These are phyloP conservation scores for Candida mesenterica DNA, from an alignment of 1,139 yeast genomes.

Conservation along the genomic window DNA sequence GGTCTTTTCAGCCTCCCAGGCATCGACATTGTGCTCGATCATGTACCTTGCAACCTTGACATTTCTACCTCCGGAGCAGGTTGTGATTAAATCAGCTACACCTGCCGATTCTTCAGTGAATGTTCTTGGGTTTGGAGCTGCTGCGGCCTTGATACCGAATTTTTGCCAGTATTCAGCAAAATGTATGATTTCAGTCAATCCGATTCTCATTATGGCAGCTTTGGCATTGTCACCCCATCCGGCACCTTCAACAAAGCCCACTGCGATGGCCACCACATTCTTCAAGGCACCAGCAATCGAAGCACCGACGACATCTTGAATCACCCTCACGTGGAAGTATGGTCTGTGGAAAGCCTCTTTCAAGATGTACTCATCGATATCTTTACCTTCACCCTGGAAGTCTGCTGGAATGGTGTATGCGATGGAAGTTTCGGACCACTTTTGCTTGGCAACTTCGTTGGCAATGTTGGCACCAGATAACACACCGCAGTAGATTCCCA, in stretches of 20 bases:
- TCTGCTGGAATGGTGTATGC: constrained; percentile 77
- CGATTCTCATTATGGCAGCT: constrained; percentile 94
- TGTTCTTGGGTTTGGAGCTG: constrained; percentile 69
- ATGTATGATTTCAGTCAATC: constrained; percentile 76
- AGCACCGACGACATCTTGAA: constrained; percentile 89
- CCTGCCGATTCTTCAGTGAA: constrained; percentile 93
- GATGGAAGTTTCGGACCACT: constrained; percentile 94
- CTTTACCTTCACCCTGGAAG: constrained; percentile 68
- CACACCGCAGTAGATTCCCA: constrained; percentile 90
- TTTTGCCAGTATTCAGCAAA: constrained; percentile 49
- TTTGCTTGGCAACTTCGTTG: constrained; percentile 87
- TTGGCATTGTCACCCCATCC: constrained; percentile 99
- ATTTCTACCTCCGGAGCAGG: constrained; percentile 96
- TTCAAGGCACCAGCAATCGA: constrained; percentile 94
- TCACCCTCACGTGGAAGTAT: constrained; percentile 89
- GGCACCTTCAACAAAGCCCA: constrained; percentile 92
- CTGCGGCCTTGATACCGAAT: constrained; percentile 69
- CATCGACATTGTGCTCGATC: constrained; percentile 68
- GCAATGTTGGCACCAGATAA: constrained; percentile 95
- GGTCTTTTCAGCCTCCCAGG: constrained; percentile 77
- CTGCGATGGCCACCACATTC: constrained; percentile 89
- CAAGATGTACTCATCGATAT: constrained; percentile 66
- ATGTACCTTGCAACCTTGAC: constrained; percentile 81
- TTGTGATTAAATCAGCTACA: constrained; percentile 94
- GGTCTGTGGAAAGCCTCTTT: constrained; percentile 88